Evolutionary conservation across 2,329 filamentous ascomycete genomes (phyloP), one percentile per base, ranked within the genome.

Genomic region (Aspergillus candidus): DNA sequence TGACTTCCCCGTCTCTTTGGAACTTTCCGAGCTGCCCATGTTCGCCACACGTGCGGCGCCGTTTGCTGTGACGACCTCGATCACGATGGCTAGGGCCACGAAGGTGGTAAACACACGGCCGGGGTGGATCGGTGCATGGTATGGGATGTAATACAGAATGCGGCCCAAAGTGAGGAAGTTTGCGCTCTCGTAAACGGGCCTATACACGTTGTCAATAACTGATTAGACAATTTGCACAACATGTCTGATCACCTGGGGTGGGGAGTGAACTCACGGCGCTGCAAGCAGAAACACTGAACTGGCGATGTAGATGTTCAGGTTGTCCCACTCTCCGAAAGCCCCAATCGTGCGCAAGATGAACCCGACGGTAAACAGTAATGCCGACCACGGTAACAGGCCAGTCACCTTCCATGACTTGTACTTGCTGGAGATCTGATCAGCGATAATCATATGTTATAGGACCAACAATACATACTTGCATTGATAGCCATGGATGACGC

Each of bases 31-130:
- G 33, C 68, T 59, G 11, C 47, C 54, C 2, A 60, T 59, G 40
- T 74, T 72, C 4, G 70, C 67, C 41, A 71, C 63, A 29, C 70
- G 63, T 31, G 68, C 66, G 3, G 73, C 76, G 2, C 77, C 77
- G 40, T 75, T 74, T 5, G 65, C 73, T 14, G 75, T 76, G 3
- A 80, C 62, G 7, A 47, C 47, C 42, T 69, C 69, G 32, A 81
- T 71, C 0, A 72, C 61, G 2, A 64, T 57, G 32, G 80, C 76
- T 8, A 78, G 64, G 1, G 72, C 63, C 31, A 83, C 63, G 49
- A 83, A 77, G 3, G 72, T 73, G 49, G 79, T 82, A 51, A 82
- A 77, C 4, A 82, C 69, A 3, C 77, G 71, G 3, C 76, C 76
- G 0, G 77, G 77, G 50, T 79, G 75, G 30, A 79, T 70, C 1